phyloP scores from a whole-genome alignment of 345 rosid species.

The Citrus reticulata region DNA sequence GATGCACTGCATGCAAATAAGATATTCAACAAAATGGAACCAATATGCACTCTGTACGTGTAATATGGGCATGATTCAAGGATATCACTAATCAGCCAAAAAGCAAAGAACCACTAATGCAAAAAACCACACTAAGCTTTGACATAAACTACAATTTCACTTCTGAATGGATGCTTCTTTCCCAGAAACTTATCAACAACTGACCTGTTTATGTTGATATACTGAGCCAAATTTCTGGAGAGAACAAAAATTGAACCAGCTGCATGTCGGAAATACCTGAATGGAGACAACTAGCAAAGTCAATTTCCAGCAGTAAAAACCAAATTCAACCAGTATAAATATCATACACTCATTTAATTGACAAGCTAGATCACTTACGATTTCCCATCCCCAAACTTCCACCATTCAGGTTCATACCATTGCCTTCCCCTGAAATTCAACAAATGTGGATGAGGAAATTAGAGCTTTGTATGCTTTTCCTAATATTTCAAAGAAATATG shows the following conservation, averaged over 20 bases:
- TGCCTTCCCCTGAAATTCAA: constrained; percentile 62
- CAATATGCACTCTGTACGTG: neutral
- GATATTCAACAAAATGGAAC: neutral
- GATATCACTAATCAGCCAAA: constrained; percentile 2
- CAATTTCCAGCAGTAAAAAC: neutral
- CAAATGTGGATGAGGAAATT: neutral
- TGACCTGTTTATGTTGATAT: constrained; percentile 88
- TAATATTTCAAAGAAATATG: neutral
- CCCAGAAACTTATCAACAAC: constrained; percentile 14
- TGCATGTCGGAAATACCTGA: constrained; percentile 93
- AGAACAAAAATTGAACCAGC: constrained; percentile 64
- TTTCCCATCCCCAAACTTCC: constrained; percentile 93
- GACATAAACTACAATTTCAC: neutral
- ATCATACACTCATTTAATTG: neutral
- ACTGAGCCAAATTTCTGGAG: constrained; percentile 78
- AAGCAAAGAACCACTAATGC: neutral
- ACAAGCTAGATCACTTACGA: constrained; percentile 61
- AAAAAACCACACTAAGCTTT: neutral
- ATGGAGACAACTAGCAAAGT: constrained; percentile 11
- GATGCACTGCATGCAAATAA: constrained; percentile 63
- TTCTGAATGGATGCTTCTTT: neutral
- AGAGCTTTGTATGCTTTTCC: neutral
- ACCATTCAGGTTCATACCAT: constrained; percentile 99
- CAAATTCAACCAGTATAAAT: neutral
- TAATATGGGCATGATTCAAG: neutral